phyloP scores from a whole-genome alignment of 164 flowering plant genomes.

The Macadamia tetraphylla region DNA sequence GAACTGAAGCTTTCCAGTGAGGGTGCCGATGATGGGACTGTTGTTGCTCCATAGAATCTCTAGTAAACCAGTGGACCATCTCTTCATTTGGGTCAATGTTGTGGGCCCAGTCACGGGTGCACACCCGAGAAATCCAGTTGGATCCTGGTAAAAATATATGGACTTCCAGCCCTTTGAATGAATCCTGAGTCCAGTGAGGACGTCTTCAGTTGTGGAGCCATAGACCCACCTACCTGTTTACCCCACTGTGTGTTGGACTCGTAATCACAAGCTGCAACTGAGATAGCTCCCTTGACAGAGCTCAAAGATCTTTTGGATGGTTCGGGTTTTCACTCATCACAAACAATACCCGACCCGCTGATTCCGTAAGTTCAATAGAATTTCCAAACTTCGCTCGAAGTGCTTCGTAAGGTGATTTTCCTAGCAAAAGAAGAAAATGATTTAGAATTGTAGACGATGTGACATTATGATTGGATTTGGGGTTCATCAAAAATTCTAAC shows the following conservation, averaged over 20 bases:
- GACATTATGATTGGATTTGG: too few species aligned
- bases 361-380: slow-evolving; percentile 23
- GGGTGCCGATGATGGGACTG: slow-evolving; percentile 27
- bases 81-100: slow-evolving; percentile 35
- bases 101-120: slow-evolving; percentile 35
- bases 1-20: slow-evolving; percentile 32
- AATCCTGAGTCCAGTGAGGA: too few species aligned
- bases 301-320: slow-evolving; percentile 6
- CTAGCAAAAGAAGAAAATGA: too few species aligned
- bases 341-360: slow-evolving; percentile 20
- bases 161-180: slow-evolving; percentile 14
- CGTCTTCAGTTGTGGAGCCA: too few species aligned
- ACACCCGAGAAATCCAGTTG: slow-evolving; percentile 50
- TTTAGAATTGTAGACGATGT: too few species aligned
- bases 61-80: slow-evolving; percentile 57
- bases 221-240: slow-evolving; percentile 41
- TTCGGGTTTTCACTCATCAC: slow-evolving; percentile 7
- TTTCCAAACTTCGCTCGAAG: slow-evolving; percentile 26
- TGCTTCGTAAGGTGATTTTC: not conserved
- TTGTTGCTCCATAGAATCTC: slow-evolving; percentile 35
- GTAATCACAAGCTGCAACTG: slow-evolving; percentile 37
- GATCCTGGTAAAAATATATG: slow-evolving; percentile 18
- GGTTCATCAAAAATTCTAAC: too few species aligned
- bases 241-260: slow-evolving; percentile 55
- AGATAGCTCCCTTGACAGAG: slow-evolving; percentile 29